Evolutionary conservation across 768 basidiomycete genomes (phyloP).

Genomic region (Mrakia gelida): DNA sequence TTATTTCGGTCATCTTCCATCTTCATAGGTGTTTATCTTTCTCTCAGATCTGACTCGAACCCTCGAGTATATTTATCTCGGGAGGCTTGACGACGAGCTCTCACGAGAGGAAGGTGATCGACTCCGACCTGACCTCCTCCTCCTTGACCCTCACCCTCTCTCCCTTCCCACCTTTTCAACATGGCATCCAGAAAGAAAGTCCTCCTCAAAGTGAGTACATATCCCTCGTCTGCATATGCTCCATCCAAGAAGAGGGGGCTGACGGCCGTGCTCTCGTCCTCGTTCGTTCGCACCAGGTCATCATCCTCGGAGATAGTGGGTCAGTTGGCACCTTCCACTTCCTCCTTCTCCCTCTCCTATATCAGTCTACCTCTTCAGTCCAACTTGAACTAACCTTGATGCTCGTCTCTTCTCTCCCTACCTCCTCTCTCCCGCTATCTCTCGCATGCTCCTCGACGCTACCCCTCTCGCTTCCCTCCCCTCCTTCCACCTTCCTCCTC

Average conservation of each 20-base stretch:
- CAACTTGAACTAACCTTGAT: neutral
- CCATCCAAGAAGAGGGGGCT: slow-evolving; percentile 35
- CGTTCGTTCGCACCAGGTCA: slow-evolving; percentile 67
- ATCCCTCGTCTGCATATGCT: neutral
- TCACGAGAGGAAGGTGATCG: neutral
- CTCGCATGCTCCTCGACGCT: too few relatives aligned
- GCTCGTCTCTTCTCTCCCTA: too few relatives aligned
- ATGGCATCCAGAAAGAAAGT: slow-evolving; percentile 46
- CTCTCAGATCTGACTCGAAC: too few relatives aligned
- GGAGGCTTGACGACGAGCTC: neutral
- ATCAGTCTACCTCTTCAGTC: neutral
- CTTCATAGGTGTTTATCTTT: too few relatives aligned
- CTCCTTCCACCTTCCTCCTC: slow-evolving; percentile 1
- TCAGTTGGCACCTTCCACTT: neutral
- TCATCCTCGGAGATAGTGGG: slow-evolving; percentile 84
- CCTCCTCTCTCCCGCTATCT: neutral
- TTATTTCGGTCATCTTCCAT: too few relatives aligned
- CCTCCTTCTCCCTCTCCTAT: neutral
- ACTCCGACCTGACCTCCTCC: neutral
- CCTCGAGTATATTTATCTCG: too few relatives aligned
- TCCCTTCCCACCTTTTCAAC: neutral
- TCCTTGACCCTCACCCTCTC: neutral
- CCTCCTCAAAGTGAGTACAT: slow-evolving; percentile 47
- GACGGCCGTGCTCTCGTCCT: slow-evolving; percentile 65
- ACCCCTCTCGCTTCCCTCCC: too few relatives aligned